phyloP scores from a whole-genome alignment of 2,329 filamentous ascomycete species.

The Amylocarpus encephaloides region DNA sequence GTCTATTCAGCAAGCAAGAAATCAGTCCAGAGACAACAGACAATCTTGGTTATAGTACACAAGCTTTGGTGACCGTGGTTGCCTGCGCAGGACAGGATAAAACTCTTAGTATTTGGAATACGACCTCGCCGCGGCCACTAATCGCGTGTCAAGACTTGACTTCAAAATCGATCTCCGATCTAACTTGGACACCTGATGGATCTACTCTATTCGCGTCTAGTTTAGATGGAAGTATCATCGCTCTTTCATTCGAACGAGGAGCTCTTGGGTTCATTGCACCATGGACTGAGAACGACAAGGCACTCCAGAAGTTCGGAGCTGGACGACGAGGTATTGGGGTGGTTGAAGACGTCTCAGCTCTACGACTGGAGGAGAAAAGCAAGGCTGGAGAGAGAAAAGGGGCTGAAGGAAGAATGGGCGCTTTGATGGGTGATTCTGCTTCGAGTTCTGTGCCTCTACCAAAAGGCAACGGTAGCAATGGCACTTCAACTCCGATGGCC shows the following conservation, averaged over 20 bases:
- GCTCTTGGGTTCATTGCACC: constrained; percentile 87
- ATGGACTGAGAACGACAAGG: constrained; percentile 84
- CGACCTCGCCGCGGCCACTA: constrained; percentile 84
- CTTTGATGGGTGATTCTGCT: constrained; percentile 83
- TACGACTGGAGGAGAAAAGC: constrained; percentile 83
- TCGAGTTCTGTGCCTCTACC: constrained; percentile 25
- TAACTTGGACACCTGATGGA: constrained; percentile 91
- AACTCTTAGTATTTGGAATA: constrained; percentile 95
- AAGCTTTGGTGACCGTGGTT: constrained; percentile 75
- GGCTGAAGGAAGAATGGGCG: constrained; percentile 93
- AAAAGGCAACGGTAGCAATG: constrained; percentile 26
- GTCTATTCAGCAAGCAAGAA: constrained; percentile 73
- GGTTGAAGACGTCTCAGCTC: constrained; percentile 82
- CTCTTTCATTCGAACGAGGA: constrained; percentile 73
- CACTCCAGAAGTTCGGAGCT: constrained; percentile 85
- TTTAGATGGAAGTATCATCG: constrained; percentile 82
- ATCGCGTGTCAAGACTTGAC: constrained; percentile 85
- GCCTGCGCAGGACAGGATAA: constrained; percentile 97
- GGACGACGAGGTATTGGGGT: constrained; percentile 85
- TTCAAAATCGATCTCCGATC: constrained; percentile 85
- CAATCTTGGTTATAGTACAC: constrained; percentile 41
- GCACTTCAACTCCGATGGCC: constrained; percentile 20
- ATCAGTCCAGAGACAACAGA: constrained; percentile 42
- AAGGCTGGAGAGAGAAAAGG: constrained; percentile 85
- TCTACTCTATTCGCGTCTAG: constrained; percentile 80